Conservation (phyloP, 306 rosid genomes). For the Gastrolobium villosum region DNA sequence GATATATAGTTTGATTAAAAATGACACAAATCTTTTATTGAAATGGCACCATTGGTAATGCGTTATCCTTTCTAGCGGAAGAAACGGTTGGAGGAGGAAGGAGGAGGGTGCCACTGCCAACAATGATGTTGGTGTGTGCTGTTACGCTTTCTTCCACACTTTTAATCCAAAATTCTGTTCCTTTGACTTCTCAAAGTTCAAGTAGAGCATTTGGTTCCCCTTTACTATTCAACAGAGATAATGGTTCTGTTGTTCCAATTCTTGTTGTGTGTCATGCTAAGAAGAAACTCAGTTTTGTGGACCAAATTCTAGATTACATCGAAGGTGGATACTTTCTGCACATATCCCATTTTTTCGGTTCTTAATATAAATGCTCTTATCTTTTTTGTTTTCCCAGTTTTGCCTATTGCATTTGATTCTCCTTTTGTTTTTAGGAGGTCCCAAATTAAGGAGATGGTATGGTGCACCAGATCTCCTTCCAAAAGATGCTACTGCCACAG, state of each 20-base stretch:
- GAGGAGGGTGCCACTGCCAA: slow-evolving; percentile 45
- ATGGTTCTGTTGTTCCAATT: slow-evolving; percentile 34
- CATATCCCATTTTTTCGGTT: background rate
- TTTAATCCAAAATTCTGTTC: slow-evolving; percentile 44
- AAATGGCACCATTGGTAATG: slow-evolving; percentile 22
- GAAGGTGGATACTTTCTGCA: slow-evolving; percentile 64
- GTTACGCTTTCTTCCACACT: slow-evolving; percentile 51
- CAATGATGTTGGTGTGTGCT: slow-evolving; percentile 75
- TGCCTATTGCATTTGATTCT: slow-evolving; percentile 26
- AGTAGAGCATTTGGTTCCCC: slow-evolving; percentile 44
- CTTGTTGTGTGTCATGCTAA: slow-evolving; percentile 67
- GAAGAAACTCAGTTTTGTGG: slow-evolving; percentile 79
- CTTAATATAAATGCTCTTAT: background rate
- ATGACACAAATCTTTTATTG: no score
- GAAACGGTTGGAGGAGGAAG: slow-evolving; percentile 56
- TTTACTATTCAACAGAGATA: slow-evolving; percentile 44
- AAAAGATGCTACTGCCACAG: slow-evolving; percentile 64
- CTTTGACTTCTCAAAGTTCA: slow-evolving; percentile 47
- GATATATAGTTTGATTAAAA: no score
- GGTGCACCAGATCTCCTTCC: slow-evolving; percentile 89
- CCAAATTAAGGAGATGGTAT: slow-evolving; percentile 93
- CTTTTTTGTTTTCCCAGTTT: background rate
- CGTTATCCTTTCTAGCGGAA: slow-evolving; percentile 61
- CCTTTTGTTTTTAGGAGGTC: slow-evolving; percentile 68
- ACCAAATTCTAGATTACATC: slow-evolving; percentile 94